phyloP scores from a whole-genome alignment of 768 basidiomycete genomes.

The Suillus cothurnatus region DNA sequence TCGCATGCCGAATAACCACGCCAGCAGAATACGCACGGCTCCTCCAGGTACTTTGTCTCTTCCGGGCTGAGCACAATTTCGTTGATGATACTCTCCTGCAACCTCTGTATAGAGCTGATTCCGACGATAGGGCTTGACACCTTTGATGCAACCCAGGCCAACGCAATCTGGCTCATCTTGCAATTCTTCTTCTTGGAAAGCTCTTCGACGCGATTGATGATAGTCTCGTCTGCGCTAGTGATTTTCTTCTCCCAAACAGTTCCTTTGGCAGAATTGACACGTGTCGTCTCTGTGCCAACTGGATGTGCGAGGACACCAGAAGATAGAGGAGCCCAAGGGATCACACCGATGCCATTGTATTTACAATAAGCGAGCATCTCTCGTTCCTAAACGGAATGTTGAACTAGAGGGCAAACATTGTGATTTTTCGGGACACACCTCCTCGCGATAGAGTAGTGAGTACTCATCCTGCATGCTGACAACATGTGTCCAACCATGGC shows the following conservation, averaged over 20 bases:
- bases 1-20: not conserved
- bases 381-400: constrained; percentile 36
- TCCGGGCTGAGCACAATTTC: constrained; percentile 28
- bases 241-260: constrained; percentile 25
- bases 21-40: constrained; percentile 22
- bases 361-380: constrained; percentile 49
- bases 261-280: constrained; percentile 20
- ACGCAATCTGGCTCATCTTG: constrained; percentile 48
- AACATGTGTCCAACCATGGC: constrained; percentile 54
- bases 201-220: constrained; percentile 43
- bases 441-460: constrained; percentile 55
- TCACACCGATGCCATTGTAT: constrained; percentile 52
- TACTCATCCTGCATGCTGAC: constrained; percentile 59
- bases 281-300: constrained; percentile 25
- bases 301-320: constrained; percentile 43
- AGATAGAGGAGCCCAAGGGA: constrained; percentile 52
- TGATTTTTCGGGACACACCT: constrained; percentile 29
- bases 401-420: not conserved
- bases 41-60: constrained; percentile 34
- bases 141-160: constrained; percentile 45
- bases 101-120: constrained; percentile 32
- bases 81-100: constrained; percentile 32
- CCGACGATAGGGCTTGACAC: constrained; percentile 49
- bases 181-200: constrained; percentile 41
- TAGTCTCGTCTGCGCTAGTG: constrained; percentile 33